Percentiles rank a stretch among this genome's conserved stretches.
Conservation (phyloP, 2,329 filamentous ascomycete genomes). For the Didymella pomorum region DNA sequence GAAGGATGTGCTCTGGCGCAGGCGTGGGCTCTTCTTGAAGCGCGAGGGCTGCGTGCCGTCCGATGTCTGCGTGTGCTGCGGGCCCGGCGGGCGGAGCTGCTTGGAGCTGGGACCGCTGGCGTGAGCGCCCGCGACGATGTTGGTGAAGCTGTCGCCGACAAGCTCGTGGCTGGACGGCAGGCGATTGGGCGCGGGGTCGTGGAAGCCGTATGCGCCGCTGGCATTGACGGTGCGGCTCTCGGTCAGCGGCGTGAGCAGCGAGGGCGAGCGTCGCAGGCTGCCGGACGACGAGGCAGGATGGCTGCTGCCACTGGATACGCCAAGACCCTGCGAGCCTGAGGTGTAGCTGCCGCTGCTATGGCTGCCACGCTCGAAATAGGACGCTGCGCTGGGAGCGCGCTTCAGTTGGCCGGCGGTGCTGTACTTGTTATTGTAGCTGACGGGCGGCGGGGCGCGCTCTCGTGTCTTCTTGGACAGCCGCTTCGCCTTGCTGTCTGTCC, state of each 20-base stretch:
- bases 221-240: conserved; percentile 28
- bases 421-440: conserved; percentile 27
- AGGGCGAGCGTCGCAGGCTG: conserved; percentile 27
- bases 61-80: conserved; percentile 39
- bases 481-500: conserved; percentile 23
- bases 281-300: conserved; percentile 4
- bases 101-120: conserved; percentile 26
- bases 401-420: conserved; percentile 20
- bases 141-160: conserved; percentile 18
- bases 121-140: conserved; percentile 14
- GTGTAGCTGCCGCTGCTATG: conserved; percentile 13
- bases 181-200: conserved; percentile 7
- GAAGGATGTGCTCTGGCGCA: conserved; percentile 55
- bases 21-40: conserved; percentile 39
- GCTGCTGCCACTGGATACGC: conserved; percentile 19
- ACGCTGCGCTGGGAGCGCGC: conserved; percentile 31
- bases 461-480: conserved; percentile 29
- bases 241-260: conserved; percentile 27
- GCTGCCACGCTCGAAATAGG: conserved; percentile 29
- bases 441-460: conserved; percentile 26
- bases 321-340: conserved; percentile 21
- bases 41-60: conserved; percentile 30
- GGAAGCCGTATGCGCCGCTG: conserved; percentile 17
- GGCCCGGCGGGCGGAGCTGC: conserved; percentile 37
- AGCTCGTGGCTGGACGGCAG: conserved; percentile 19